Evolutionary conservation across 2,329 filamentous ascomycete species (phyloP).

Genomic region (Ceratocystis harringtonii): DNA sequence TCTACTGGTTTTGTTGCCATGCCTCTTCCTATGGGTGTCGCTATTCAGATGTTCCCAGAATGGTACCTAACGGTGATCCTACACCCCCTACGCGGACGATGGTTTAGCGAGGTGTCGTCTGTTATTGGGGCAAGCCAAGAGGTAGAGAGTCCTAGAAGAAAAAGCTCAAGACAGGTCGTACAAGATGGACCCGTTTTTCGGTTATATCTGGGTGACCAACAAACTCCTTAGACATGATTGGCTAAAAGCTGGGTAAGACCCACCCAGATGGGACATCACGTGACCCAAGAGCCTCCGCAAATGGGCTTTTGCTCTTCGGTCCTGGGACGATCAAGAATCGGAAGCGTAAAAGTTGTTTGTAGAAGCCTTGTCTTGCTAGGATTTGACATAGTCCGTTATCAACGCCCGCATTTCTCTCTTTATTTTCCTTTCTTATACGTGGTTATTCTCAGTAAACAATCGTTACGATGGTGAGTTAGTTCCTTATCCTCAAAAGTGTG

Average conservation of each 20-base stretch:
- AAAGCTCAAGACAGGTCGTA: neutral
- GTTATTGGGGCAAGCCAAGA: no score
- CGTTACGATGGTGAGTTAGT: slow-evolving; percentile 13
- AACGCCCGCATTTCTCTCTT: neutral
- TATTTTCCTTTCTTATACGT: slow-evolving; percentile 3
- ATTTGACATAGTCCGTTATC: neutral
- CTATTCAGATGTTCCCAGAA: slow-evolving; percentile 58
- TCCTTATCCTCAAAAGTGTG: slow-evolving; percentile 24
- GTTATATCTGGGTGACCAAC: neutral
- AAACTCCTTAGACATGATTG: slow-evolving; percentile 2
- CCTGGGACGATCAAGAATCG: slow-evolving; percentile 11
- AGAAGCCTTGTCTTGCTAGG: slow-evolving; percentile 7
- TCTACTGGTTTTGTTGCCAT: slow-evolving; percentile 63
- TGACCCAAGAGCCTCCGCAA: neutral
- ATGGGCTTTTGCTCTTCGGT: slow-evolving; percentile 3
- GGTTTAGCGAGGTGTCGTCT: neutral
- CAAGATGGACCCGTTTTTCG: neutral
- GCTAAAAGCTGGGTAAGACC: neutral
- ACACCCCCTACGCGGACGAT: slow-evolving; percentile 12
- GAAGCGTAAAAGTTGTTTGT: slow-evolving; percentile 7
- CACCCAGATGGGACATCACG: neutral
- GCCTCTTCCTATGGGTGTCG: slow-evolving; percentile 58
- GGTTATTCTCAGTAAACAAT: slow-evolving; percentile 5
- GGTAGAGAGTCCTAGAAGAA: neutral
- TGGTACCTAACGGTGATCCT: slow-evolving; percentile 22